Evolutionary conservation across 2,329 filamentous ascomycete genomes (phyloP), one percentile per base, ranked within the genome.

Genomic region (Pyrenochaeta sp.): DNA sequence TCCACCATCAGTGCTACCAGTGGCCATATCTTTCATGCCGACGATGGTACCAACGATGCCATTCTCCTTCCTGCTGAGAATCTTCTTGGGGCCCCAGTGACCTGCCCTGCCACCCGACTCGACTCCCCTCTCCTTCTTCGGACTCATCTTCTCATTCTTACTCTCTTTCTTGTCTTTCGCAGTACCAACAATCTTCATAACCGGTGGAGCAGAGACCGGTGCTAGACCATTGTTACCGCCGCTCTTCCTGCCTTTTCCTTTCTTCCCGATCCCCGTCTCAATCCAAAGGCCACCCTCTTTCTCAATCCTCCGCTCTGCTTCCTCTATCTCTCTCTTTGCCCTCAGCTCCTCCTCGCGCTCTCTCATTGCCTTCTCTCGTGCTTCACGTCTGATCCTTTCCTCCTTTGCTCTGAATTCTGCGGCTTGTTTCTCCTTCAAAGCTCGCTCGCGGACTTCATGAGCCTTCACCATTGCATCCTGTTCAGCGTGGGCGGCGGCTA

Each of bases 71-170:
- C 60, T 57, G 21, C 52, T 67, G 32, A 68, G 50, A 35, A 67
- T 67, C 59, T 61, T 67, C 61, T 62, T 69, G 9, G 64, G 64
- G 7, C 63, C 64, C 66, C 66, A 69, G n/a, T 31, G 30, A 3
- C 66, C 66, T n/a, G 64, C 66, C 40, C 66, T 48, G 30, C 66
- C 64, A 20, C 60, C 53, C 14, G 30, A 7, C 39, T 67, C 60
- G 30, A 45, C 43, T 20, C 35, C 36, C 15, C 44, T 37, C 7
- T 58, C 50, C 17, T 54, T 65, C 37, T 54, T 56, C 27, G 36
- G 42, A 33, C 45, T 4, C 23, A 5, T 27, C 9, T 27, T 9
- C 23, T 27, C 23, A 27, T 4, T 9, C 9, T 9, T 53, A 6
- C 39, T 56, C 27, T 49, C 50, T 48, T 51, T 61, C 50, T 53